A percentile compares a stretch with the other conserved stretches of the same genome.
These are phyloP conservation scores for Tuber umbilicatum DNA, from an alignment of 495 filamentous ascomycete species.

Conservation along the genomic window DNA sequence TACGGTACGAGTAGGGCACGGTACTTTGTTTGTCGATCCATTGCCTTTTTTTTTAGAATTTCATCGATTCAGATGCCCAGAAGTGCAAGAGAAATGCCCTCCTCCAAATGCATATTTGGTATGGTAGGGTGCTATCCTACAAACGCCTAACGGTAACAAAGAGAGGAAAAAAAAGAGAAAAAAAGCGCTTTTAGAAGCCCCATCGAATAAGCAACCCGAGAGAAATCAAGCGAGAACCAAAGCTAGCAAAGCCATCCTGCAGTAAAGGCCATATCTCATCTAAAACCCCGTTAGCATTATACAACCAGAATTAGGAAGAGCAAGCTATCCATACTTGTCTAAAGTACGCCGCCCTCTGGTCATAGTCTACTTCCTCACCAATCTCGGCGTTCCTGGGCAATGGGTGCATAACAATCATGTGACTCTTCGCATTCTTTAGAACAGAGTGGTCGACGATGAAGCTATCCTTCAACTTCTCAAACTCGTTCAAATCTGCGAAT, in stretches of 20 bases:
- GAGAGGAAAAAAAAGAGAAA: slow-evolving; percentile 10
- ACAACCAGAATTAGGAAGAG: slow-evolving; percentile 4
- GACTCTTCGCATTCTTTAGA: slow-evolving; percentile 82
- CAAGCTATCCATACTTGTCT: slow-evolving; percentile 70
- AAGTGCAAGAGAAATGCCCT: background rate
- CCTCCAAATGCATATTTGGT: background rate
- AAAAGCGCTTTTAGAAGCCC: background rate
- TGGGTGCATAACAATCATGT: slow-evolving; percentile 92
- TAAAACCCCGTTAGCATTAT: slow-evolving; percentile 50
- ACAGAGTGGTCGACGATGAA: slow-evolving; percentile 84
- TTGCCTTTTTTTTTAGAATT: background rate
- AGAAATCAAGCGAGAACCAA: slow-evolving; percentile 63
- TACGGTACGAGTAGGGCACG: too few relatives aligned
- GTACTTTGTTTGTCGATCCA: background rate
- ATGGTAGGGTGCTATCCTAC: background rate
- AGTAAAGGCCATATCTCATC: slow-evolving; percentile 98
- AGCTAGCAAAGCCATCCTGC: slow-evolving; percentile 92
- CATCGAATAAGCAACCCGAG: background rate
- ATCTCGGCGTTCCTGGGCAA: slow-evolving; percentile 89
- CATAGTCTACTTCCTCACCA: slow-evolving; percentile 91
- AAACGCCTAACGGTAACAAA: background rate
- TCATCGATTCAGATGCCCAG: background rate
- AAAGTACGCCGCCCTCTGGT: slow-evolving; percentile 95
- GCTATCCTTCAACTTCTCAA: slow-evolving; percentile 76
- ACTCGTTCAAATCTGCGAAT: slow-evolving; percentile 69